Conservation (phyloP, 2,329 filamentous ascomycete genomes). For the Hymenotorrendiella dingleyae region DNA sequence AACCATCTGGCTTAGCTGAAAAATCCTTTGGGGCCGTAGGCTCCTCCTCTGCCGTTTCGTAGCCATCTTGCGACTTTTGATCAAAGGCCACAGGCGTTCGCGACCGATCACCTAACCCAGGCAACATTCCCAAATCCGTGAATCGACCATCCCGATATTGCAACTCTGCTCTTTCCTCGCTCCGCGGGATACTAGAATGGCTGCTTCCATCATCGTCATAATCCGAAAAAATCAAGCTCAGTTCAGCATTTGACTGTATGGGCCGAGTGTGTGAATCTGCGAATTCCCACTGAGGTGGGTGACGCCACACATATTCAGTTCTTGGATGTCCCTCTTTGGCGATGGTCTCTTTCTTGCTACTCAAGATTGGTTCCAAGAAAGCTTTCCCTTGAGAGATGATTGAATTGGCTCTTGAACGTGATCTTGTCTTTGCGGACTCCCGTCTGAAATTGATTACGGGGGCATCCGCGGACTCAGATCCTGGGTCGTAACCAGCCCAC, state of each 20-base stretch:
- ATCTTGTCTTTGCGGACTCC: no score
- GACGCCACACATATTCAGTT: slow-evolving; percentile 27
- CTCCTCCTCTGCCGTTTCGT: not conserved
- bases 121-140: not conserved
- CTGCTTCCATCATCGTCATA: not conserved
- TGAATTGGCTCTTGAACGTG: no score
- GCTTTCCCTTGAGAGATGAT: not conserved
- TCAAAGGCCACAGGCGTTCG: no score
- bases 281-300: slow-evolving; percentile 23
- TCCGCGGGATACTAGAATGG: not conserved
- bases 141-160: not conserved
- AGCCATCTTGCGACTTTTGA: no score
- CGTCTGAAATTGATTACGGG: no score
- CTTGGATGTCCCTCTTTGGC: slow-evolving; percentile 19
- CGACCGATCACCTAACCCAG: not conserved
- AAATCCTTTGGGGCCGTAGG: not conserved
- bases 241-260: slow-evolving; percentile 5
- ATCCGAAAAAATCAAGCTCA: not conserved
- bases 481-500: not conserved
- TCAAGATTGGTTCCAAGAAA: slow-evolving; percentile 17
- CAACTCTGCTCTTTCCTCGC: not conserved
- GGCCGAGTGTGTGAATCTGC: slow-evolving; percentile 10
- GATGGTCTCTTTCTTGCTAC: slow-evolving; percentile 21
- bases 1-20: not conserved
- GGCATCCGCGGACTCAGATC: not conserved